phyloP scores from a whole-genome alignment of 1,139 yeast species.

The Barnettozyma hawaiiensis region DNA sequence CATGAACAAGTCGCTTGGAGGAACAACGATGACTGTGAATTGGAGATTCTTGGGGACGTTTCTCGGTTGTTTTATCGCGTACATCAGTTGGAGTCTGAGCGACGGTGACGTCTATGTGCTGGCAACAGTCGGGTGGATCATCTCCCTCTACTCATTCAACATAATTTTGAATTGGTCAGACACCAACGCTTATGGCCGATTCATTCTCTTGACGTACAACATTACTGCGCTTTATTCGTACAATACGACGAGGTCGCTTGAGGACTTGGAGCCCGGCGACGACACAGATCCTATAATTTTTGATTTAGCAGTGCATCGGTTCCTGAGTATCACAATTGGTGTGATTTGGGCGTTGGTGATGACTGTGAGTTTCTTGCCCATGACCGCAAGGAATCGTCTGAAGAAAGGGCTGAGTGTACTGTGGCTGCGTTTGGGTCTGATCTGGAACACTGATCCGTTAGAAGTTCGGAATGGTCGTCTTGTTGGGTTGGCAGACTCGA shows the following conservation, averaged over 20 bases:
- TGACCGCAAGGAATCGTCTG: slow-evolving; percentile 65
- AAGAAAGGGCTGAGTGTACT: slow-evolving; percentile 59
- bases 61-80: slow-evolving; percentile 63
- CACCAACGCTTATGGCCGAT: slow-evolving; percentile 64
- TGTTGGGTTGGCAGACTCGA: slow-evolving; percentile 49
- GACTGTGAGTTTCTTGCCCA: slow-evolving; percentile 60
- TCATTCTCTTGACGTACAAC: slow-evolving; percentile 70
- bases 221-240: slow-evolving; percentile 75
- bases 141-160: slow-evolving; percentile 61
- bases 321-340: slow-evolving; percentile 67
- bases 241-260: slow-evolving; percentile 51
- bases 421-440: slow-evolving; percentile 75
- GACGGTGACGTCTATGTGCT: slow-evolving; percentile 53
- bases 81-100: slow-evolving; percentile 49
- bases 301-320: slow-evolving; percentile 79
- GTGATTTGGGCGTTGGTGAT: slow-evolving; percentile 71
- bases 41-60: slow-evolving; percentile 75
- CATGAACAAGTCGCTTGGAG: slow-evolving; percentile 85
- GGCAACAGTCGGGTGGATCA: slow-evolving; percentile 51
- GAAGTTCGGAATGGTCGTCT: slow-evolving; percentile 29
- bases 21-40: slow-evolving; percentile 73
- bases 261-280: slow-evolving; percentile 52
- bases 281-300: slow-evolving; percentile 65
- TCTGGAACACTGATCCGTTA: slow-evolving; percentile 69
- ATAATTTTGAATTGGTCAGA: slow-evolving; percentile 63